Evolutionary conservation across 108 stramenopile species (phyloP).

Genomic region (Chaetoceros muelleri): DNA sequence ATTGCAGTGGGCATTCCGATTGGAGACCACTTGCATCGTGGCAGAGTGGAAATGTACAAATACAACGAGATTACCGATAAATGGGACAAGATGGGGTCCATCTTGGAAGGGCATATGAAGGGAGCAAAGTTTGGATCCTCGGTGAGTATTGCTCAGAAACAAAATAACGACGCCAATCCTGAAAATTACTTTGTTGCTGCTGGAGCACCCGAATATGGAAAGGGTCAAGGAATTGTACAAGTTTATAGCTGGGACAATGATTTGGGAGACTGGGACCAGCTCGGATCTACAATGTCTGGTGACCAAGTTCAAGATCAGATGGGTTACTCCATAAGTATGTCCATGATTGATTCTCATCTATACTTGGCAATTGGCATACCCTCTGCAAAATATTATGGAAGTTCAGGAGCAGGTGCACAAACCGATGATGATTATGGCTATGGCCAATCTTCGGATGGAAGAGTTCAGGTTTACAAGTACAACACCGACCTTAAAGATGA

Average conservation of each 20-base stretch:
- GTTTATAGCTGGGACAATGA: not conserved
- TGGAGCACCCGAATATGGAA: not conserved
- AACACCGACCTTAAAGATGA: not conserved
- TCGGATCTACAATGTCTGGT: not conserved
- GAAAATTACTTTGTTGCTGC: not conserved
- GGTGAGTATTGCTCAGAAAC: not conserved
- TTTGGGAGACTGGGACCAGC: not conserved
- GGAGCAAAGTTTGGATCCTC: not conserved
- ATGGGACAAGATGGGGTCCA: not conserved
- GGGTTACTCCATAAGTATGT: not conserved
- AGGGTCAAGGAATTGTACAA: not conserved
- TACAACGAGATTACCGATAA: not conserved
- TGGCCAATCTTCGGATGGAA: not conserved
- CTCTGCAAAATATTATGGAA: not conserved
- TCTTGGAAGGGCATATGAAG: not conserved
- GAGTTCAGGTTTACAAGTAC: not conserved
- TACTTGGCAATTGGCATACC: not conserved
- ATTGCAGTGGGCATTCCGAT: not conserved
- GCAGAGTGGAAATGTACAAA: not conserved
- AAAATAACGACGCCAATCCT: not conserved
- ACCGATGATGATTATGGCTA: no score
- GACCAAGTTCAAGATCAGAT: not conserved
- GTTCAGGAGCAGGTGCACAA: no score
- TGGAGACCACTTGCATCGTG: not conserved
- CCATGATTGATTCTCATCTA: not conserved